A percentile compares a stretch with the other conserved stretches of the same genome.
Evolutionary conservation across 257 asterid species (phyloP).

Genomic region (Solanum chaucha): DNA sequence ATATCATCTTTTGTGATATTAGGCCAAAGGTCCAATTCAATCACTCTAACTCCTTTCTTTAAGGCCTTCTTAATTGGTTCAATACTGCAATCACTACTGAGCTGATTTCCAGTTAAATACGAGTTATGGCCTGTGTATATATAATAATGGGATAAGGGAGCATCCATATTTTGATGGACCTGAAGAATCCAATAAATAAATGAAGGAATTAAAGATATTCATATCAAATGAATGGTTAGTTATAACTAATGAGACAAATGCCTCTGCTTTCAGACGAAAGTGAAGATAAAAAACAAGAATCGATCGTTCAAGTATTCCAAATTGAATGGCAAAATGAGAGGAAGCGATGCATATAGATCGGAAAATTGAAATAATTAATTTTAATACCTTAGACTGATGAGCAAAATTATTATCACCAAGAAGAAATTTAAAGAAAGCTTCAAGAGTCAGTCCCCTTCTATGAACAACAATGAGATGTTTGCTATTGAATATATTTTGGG

Average conservation of each 20-base stretch:
- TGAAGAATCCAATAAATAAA: not conserved
- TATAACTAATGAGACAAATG: not conserved
- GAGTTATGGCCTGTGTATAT: slow-evolving; percentile 17
- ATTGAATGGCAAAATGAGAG: no score
- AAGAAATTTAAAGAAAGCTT: slow-evolving; percentile 10
- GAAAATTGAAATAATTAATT: not conserved
- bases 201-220: not conserved
- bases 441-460: slow-evolving; percentile 1
- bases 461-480: slow-evolving; percentile 1
- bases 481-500: not conserved
- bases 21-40: slow-evolving; percentile 20
- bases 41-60: slow-evolving; percentile 15
- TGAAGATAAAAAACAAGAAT: no score
- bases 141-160: slow-evolving; percentile 13
- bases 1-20: not conserved
- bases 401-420: slow-evolving; percentile 1
- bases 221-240: not conserved
- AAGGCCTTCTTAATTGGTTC: slow-evolving; percentile 11
- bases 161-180: slow-evolving; percentile 17
- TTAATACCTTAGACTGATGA: not conserved
- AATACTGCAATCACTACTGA: slow-evolving; percentile 8
- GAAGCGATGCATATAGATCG: no score
- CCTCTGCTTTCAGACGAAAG: no score
- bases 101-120: slow-evolving; percentile 14
- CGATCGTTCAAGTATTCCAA: no score